Evolutionary conservation across 2,329 filamentous ascomycete genomes (phyloP).

Genomic region (Gnomoniopsis sp.): DNA sequence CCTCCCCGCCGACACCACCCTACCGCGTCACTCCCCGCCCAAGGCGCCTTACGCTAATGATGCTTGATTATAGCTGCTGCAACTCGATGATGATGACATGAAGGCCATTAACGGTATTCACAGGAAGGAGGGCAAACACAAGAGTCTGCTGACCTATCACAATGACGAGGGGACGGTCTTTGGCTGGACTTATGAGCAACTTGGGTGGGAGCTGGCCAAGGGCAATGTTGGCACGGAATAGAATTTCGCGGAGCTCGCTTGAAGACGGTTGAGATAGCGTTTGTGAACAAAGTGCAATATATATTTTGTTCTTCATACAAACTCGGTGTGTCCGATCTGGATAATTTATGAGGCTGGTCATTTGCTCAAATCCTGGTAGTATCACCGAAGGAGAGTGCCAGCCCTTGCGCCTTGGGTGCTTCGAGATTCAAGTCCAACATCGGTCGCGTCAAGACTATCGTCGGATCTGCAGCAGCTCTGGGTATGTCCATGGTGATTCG

Average conservation of each 20-base stretch:
- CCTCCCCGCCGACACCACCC: too few species aligned
- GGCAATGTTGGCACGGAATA: slow-evolving; percentile 1
- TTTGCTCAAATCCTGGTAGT: not conserved
- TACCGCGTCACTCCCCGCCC: too few species aligned
- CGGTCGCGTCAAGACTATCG: too few species aligned
- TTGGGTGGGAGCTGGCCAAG: slow-evolving; percentile 10
- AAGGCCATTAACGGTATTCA: slow-evolving; percentile 8
- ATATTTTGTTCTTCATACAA: not conserved
- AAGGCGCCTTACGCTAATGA: not conserved
- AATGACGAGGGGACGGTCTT: slow-evolving; percentile 3
- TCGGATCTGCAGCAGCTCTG: too few species aligned
- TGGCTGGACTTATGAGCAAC: slow-evolving; percentile 15
- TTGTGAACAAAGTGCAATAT: not conserved
- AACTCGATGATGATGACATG: slow-evolving; percentile 11
- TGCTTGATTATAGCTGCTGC: not conserved
- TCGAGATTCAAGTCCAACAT: too few species aligned
- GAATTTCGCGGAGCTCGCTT: not conserved
- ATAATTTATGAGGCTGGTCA: not conserved
- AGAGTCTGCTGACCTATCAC: slow-evolving; percentile 14
- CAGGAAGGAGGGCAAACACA: slow-evolving; percentile 13
- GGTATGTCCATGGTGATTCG: too few species aligned
- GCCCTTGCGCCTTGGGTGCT: too few species aligned
- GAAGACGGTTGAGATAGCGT: not conserved
- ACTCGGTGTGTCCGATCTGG: not conserved
- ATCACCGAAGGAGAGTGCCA: too few species aligned